phyloP scores from a whole-genome alignment of 2,329 filamentous ascomycete genomes.

The Paracoccidioides brasiliensis region DNA sequence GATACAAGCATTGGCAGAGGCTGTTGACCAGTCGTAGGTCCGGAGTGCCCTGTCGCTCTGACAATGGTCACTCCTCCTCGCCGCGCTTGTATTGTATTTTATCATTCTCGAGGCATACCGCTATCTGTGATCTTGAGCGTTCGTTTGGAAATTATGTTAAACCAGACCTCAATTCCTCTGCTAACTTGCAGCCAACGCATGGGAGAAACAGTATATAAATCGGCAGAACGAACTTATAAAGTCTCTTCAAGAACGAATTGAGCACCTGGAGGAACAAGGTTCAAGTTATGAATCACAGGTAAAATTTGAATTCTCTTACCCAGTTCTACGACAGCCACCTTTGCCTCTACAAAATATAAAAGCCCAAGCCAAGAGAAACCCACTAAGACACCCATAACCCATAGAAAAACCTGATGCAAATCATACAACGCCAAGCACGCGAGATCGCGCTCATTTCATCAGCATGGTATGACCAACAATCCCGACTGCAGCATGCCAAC shows the following conservation, averaged over 20 bases:
- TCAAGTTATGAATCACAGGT: conserved; percentile 31
- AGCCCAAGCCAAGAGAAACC: too few species aligned
- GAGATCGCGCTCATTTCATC: conserved; percentile 35
- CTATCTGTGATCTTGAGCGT: conserved; percentile 9
- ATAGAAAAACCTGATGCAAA: conserved; percentile 30
- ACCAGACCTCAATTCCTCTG: conserved; percentile 6
- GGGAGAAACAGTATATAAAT: conserved; percentile 26
- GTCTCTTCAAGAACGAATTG: conserved; percentile 29
- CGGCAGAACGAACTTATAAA: conserved; percentile 32
- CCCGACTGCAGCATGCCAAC: conserved; percentile 33
- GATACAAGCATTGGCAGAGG: conserved; percentile 3
- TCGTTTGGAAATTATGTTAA: conserved; percentile 7
- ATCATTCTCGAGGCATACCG: conserved; percentile 8
- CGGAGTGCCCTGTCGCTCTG: conserved; percentile 10
- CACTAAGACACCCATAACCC: neutral
- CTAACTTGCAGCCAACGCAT: conserved; percentile 7
- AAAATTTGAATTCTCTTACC: neutral
- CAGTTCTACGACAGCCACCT: too few species aligned
- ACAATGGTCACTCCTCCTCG: conserved; percentile 12
- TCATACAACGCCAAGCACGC: conserved; percentile 29
- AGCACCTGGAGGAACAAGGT: conserved; percentile 27
- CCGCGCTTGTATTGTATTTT: conserved; percentile 9
- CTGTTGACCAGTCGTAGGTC: conserved; percentile 12
- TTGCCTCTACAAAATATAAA: too few species aligned
- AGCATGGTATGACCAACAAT: conserved; percentile 36